These are phyloP conservation scores for Agaricus blazei DNA, from an alignment of 768 basidiomycete species.

Conservation along the genomic window DNA sequence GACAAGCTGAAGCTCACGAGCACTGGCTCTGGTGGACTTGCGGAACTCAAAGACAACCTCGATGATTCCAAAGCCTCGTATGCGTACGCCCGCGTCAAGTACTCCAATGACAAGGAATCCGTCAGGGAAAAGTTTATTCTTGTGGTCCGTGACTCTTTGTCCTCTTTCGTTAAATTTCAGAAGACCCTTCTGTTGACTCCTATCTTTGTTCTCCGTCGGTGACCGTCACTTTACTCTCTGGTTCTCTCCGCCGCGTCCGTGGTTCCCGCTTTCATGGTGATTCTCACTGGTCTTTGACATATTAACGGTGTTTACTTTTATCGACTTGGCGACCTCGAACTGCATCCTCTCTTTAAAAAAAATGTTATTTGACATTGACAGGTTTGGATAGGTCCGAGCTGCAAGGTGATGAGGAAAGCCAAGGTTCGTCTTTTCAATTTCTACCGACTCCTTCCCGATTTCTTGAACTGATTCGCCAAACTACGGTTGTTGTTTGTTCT, in stretches of 20 bases:
- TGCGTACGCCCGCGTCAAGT: slow-evolving; percentile 80
- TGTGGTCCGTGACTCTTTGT: slow-evolving; percentile 36
- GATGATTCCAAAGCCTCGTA: slow-evolving; percentile 75
- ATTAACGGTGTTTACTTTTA: slow-evolving; percentile 10
- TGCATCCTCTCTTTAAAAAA: not conserved
- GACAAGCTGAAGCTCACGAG: slow-evolving; percentile 76
- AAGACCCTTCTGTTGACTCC: not conserved
- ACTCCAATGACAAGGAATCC: slow-evolving; percentile 83
- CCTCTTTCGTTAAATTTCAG: not conserved
- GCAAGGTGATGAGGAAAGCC: slow-evolving; percentile 90
- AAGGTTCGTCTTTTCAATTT: slow-evolving; percentile 50
- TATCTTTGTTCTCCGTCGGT: not conserved
- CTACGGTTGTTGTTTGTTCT: not conserved
- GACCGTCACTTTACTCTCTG: slow-evolving; percentile 9
- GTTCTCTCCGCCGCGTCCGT: slow-evolving; percentile 16
- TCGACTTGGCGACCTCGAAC: not conserved
- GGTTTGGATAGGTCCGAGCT: slow-evolving; percentile 76
- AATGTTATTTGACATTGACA: slow-evolving; percentile 15
- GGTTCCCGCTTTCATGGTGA: slow-evolving; percentile 2
- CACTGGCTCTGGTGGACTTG: slow-evolving; percentile 77
- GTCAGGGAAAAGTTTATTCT: slow-evolving; percentile 87
- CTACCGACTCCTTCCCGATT: slow-evolving; percentile 8
- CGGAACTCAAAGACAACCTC: slow-evolving; percentile 68
- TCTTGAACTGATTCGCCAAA: slow-evolving; percentile 21
- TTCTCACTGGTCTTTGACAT: slow-evolving; percentile 16